A percentile compares a stretch with the other conserved stretches of the same genome.
These are phyloP conservation scores for Tinospora cordifolia DNA, from an alignment of 164 flowering plant species.

Conservation along the genomic window DNA sequence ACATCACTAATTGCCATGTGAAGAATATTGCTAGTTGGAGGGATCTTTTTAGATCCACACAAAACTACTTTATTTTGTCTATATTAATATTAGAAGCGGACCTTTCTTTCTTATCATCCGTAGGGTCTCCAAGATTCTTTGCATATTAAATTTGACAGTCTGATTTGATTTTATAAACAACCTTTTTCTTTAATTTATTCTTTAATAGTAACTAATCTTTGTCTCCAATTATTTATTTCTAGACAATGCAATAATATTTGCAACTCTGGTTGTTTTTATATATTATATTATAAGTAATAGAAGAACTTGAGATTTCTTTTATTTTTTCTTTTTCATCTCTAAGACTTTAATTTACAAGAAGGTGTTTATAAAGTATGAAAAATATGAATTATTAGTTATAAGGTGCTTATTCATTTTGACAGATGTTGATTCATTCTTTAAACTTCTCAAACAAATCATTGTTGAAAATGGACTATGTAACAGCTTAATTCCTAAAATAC, in stretches of 20 bases:
- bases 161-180: neutral
- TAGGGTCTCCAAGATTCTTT: neutral
- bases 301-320: neutral
- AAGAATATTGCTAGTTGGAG: conserved; percentile 1
- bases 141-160: neutral
- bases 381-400: neutral
- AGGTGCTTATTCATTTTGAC: neutral
- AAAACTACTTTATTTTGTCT: neutral
- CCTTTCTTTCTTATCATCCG: neutral
- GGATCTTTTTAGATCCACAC: neutral
- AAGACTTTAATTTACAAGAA: too few relatives aligned
- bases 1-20: neutral
- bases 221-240: neutral
- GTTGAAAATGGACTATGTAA: too few relatives aligned
- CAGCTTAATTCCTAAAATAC: neutral
- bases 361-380: neutral
- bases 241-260: neutral
- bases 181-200: neutral
- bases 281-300: neutral
- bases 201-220: neutral
- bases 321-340: too few relatives aligned
- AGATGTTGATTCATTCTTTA: neutral
- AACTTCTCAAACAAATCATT: neutral
- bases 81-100: neutral
- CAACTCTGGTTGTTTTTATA: neutral